These are phyloP conservation scores for Pseudozyma pruni DNA, from an alignment of 1,284 basidiomycete genomes.

Conservation along the genomic window DNA sequence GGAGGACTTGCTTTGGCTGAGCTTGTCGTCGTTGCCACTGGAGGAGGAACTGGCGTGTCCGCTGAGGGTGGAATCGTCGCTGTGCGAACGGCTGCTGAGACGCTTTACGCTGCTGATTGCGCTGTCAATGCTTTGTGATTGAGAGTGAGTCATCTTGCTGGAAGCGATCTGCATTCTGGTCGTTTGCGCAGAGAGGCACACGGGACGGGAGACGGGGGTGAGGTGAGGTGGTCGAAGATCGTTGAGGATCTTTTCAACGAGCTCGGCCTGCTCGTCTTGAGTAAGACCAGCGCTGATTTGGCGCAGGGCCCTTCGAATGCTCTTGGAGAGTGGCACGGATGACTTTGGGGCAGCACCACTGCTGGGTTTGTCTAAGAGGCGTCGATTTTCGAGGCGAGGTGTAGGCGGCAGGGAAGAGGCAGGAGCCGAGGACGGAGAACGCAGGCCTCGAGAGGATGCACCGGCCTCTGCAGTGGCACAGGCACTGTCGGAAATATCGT, in stretches of 20 bases:
- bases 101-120: neutral
- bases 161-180: too few relatives aligned
- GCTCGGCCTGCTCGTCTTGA: constrained; percentile 9
- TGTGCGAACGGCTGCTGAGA: constrained; percentile 5
- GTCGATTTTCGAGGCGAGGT: neutral
- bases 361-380: neutral
- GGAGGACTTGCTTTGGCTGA: constrained; percentile 2
- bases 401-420: constrained; percentile 26
- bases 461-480: too few relatives aligned
- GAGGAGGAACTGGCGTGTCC: neutral
- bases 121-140: too few relatives aligned
- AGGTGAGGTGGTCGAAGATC: constrained; percentile 18
- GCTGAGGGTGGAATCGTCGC: constrained; percentile 2
- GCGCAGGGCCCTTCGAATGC: constrained; percentile 11
- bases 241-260: constrained; percentile 22
- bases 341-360: constrained; percentile 4
- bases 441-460: neutral
- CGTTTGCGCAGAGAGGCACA: too few relatives aligned
- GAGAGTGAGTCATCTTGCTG: neutral
- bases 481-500: too few relatives aligned
- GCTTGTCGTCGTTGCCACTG: constrained; percentile 9
- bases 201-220: neutral
- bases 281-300: constrained; percentile 19
- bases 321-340: neutral
- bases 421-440: constrained; percentile 3